Base-by-base conservation (phyloP, 176 grass and related monocot species). In the Olyra latifolia region DNA sequence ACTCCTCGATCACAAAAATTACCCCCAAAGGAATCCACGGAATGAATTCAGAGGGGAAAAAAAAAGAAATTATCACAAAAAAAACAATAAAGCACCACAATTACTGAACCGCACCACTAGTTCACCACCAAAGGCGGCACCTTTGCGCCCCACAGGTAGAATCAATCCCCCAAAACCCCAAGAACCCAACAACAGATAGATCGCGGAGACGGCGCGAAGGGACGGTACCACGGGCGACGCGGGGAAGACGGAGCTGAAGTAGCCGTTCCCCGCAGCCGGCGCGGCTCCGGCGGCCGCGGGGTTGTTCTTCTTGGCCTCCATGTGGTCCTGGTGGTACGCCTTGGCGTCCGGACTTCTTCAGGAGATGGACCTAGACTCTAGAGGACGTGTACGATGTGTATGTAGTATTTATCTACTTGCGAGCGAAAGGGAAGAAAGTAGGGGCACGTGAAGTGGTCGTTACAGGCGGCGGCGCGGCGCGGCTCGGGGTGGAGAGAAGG, bases 271-370 rank as follows among this genome's bases (percentile, higher is more conserved):
- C 69, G 69, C 0, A n/a, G 76, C 6, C 30, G 84, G 28, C 40
- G 48, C 19, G 8, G 61, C 53, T 69, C 74, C 76, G 69, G 86
- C 23, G 32, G 81, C 10, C 5, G 80, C 5, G 48, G 71, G 52
- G 45, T 8, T 39, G 83, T 77, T 73, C 69, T 91, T 91, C 86
- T 75, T 83, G 53, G 61, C 66, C 2, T 92, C 90, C 90, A 83
- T 86, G 32, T 4, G 32, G 32, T 35, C 32, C 10, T 15, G 61
- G 19, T 12, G 63, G 58, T n/a, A n/a, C n/a, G n/a, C 20, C 27
- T 23, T 13, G 46, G 53, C 45, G 56, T 47, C 17, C 39, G 12
- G 43, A 46, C 46, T 50, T 20, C 4, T 4, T 4, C 16, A 61
- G 38, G 80, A 40, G 80, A 79, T 24, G 75, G 27, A 49, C 74